Conservation (phyloP, 1,284 basidiomycete genomes). For the Cryptococcus sp. region DNA sequence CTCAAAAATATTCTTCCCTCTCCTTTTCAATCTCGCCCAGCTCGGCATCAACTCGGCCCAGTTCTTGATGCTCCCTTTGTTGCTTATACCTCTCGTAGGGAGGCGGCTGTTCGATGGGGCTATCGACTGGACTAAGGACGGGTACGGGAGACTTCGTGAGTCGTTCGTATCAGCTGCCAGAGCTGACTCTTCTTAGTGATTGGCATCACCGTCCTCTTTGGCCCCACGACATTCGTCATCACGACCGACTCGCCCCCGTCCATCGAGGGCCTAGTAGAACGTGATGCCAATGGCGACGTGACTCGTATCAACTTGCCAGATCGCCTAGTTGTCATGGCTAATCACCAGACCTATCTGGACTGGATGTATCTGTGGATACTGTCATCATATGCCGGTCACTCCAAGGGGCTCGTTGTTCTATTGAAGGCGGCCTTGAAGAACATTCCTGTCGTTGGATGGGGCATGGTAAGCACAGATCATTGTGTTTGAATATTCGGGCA, state of each 20-base stretch:
- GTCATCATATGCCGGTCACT: slow-evolving; percentile 68
- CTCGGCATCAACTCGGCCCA: slow-evolving; percentile 68
- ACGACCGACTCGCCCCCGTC: slow-evolving; percentile 52
- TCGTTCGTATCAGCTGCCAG: slow-evolving; percentile 20
- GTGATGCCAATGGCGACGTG: slow-evolving; percentile 57
- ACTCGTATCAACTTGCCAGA: slow-evolving; percentile 66
- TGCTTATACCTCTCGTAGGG: slow-evolving; percentile 45
- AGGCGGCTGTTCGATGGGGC: slow-evolving; percentile 61
- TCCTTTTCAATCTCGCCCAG: slow-evolving; percentile 66
- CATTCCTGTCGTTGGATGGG: slow-evolving; percentile 84
- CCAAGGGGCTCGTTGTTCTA: slow-evolving; percentile 71
- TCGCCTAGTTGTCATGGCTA: slow-evolving; percentile 72
- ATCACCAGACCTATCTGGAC: slow-evolving; percentile 84
- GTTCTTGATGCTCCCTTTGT: slow-evolving; percentile 61
- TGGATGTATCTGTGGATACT: slow-evolving; percentile 85
- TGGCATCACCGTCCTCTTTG: slow-evolving; percentile 65
- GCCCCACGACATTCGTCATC: slow-evolving; percentile 69
- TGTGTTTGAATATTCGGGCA: background rate
- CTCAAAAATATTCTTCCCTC: slow-evolving; percentile 57
- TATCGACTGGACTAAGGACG: slow-evolving; percentile 74
- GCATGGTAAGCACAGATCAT: slow-evolving; percentile 53
- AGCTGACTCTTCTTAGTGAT: slow-evolving; percentile 30
- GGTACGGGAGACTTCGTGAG: slow-evolving; percentile 71
- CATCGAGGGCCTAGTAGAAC: slow-evolving; percentile 53
- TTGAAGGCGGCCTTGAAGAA: slow-evolving; percentile 85